phyloP scores from a whole-genome alignment of 768 basidiomycete genomes.

The Boletus coccyginus region DNA sequence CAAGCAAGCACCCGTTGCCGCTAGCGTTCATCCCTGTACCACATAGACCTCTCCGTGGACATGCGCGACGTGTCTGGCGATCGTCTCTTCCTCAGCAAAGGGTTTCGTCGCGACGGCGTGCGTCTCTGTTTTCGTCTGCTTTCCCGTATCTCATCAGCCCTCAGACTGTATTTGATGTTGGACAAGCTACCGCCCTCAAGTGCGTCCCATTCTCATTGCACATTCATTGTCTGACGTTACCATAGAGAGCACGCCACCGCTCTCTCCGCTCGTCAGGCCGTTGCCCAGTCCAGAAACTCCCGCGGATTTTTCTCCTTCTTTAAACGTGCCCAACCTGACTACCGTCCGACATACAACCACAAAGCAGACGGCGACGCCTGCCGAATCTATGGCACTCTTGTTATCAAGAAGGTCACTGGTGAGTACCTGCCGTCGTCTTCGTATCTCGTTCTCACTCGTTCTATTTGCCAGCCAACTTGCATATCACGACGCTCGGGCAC shows the following conservation, averaged over 20 bases:
- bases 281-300: conserved; percentile 70
- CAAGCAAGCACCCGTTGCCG: not conserved
- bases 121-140: conserved; percentile 19
- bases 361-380: conserved; percentile 72
- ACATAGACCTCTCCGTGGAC: conserved; percentile 79
- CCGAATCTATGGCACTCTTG: conserved; percentile 78
- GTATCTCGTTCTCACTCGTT: not conserved
- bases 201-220: conserved; percentile 24
- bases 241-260: conserved; percentile 59
- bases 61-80: conserved; percentile 94
- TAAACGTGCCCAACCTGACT: conserved; percentile 41
- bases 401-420: conserved; percentile 90
- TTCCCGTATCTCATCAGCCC: not conserved
- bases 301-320: conserved; percentile 70
- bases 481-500: conserved; percentile 93
- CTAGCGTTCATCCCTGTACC: not conserved
- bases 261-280: conserved; percentile 66
- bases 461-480: conserved; percentile 69
- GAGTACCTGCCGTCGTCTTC: conserved; percentile 2
- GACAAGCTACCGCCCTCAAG: conserved; percentile 75
- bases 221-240: not conserved
- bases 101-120: conserved; percentile 84
- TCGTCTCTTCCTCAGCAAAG: conserved; percentile 75
- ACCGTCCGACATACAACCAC: conserved; percentile 73
- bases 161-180: conserved; percentile 76